A percentile compares a stretch with the other conserved stretches of the same genome.
Evolutionary conservation across 257 asterid genomes (phyloP).

Genomic region (Craterostigma plantagineum): DNA sequence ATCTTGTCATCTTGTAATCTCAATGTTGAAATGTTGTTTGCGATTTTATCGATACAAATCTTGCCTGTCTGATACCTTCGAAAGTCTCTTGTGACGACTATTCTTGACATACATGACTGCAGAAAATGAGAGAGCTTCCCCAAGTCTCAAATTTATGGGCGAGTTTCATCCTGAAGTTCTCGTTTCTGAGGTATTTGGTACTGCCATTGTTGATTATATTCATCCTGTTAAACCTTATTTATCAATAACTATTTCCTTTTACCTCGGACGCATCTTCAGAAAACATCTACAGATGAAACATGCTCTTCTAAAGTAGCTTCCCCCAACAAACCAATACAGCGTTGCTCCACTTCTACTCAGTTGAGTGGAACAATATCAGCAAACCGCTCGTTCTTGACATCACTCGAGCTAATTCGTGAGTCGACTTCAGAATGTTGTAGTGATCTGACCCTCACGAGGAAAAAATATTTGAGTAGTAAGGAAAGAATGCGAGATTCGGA

Average conservation of each 20-base stretch:
- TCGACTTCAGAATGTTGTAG: slow-evolving; percentile 21
- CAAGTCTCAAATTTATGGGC: too few relatives aligned
- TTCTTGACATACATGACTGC: slow-evolving; percentile 12
- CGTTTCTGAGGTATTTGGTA: slow-evolving; percentile 23
- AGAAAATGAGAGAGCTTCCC: slow-evolving; percentile 21
- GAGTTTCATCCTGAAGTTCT: too few relatives aligned
- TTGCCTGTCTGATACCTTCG: background rate
- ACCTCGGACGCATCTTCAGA: slow-evolving; percentile 13
- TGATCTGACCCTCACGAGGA: slow-evolving; percentile 14
- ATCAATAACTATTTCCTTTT: too few relatives aligned
- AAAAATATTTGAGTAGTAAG: slow-evolving; percentile 18
- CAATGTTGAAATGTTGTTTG: too few relatives aligned
- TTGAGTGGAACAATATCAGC: slow-evolving; percentile 34
- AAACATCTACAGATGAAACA: slow-evolving; percentile 9
- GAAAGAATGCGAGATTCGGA: slow-evolving; percentile 13
- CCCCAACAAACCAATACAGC: slow-evolving; percentile 24
- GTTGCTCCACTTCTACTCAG: slow-evolving; percentile 12
- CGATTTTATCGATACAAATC: slow-evolving; percentile 7
- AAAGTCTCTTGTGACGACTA: background rate
- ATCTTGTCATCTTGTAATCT: too few relatives aligned
- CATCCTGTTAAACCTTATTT: too few relatives aligned
- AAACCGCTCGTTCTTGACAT: too few relatives aligned
- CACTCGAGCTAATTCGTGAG: too few relatives aligned
- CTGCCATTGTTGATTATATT: too few relatives aligned
- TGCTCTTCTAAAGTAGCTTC: slow-evolving; percentile 19